Conservation (phyloP, 2,329 filamentous ascomycete species). For the Penicillium expansum region DNA sequence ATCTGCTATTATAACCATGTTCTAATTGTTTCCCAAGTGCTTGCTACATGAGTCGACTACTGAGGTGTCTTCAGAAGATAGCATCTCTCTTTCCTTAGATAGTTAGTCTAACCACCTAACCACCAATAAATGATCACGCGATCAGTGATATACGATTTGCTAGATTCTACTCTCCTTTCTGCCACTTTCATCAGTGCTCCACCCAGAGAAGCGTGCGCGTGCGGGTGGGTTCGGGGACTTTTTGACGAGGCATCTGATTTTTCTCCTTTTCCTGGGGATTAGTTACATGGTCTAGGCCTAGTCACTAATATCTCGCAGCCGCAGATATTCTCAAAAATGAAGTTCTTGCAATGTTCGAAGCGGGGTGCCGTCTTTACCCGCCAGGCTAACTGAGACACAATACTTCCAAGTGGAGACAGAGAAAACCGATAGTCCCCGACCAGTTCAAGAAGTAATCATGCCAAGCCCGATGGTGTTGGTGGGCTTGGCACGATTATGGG, state of each 20-base stretch:
- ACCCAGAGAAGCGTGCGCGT: background rate
- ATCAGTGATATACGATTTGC: background rate
- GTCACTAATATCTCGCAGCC: background rate
- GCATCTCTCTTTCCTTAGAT: background rate
- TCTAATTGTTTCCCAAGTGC: background rate
- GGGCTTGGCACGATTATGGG: too few species aligned
- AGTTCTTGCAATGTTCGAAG: background rate
- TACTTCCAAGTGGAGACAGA: background rate
- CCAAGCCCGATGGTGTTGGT: too few species aligned
- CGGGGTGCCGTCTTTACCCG: background rate
- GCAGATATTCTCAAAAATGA: background rate
- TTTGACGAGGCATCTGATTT: background rate
- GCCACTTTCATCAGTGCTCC: background rate
- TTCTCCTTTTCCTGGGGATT: background rate
- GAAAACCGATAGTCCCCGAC: background rate
- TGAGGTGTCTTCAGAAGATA: background rate
- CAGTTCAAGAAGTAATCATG: background rate
- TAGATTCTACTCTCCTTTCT: background rate
- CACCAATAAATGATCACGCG: background rate
- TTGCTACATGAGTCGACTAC: background rate
- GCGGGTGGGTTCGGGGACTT: background rate
- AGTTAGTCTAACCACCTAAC: background rate
- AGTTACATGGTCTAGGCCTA: background rate
- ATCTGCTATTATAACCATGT: background rate
- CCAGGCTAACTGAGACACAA: background rate